phyloP scores from a whole-genome alignment of 768 basidiomycete species.

The Kwoniella dejecticola region DNA sequence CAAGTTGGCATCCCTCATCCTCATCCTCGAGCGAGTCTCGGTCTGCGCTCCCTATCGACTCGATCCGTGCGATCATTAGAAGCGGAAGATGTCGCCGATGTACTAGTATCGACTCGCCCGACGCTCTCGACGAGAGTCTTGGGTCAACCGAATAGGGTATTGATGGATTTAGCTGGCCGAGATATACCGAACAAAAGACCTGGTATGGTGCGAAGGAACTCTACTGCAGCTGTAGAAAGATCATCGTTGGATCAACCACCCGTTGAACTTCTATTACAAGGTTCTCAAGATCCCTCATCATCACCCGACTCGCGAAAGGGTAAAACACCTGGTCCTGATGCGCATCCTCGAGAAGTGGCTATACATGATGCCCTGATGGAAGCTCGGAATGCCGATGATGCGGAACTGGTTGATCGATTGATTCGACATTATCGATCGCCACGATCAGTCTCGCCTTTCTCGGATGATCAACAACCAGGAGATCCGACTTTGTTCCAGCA shows the following conservation, averaged over 20 bases:
- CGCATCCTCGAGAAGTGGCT: slow-evolving; percentile 3
- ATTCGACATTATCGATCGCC: slow-evolving; percentile 44
- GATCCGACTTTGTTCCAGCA: slow-evolving; percentile 21
- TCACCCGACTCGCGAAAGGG: no score
- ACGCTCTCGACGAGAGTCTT: slow-evolving; percentile 15
- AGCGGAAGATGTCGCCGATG: not conserved
- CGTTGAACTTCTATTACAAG: slow-evolving; percentile 1
- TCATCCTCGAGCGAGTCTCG: slow-evolving; percentile 10
- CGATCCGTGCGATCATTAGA: slow-evolving; percentile 13
- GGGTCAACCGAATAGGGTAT: slow-evolving; percentile 35
- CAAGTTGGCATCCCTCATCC: slow-evolving; percentile 35
- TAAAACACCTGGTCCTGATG: not conserved
- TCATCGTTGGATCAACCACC: slow-evolving; percentile 11
- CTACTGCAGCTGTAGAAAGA: slow-evolving; percentile 22
- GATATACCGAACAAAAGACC: slow-evolving; percentile 29
- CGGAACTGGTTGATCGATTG: slow-evolving; percentile 12
- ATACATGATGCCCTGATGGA: slow-evolving; percentile 1
- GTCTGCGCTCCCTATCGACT: slow-evolving; percentile 26
- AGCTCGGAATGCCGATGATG: slow-evolving; percentile 8
- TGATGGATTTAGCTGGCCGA: slow-evolving; percentile 43
- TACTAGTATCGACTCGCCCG: slow-evolving; percentile 7
- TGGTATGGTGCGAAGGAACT: slow-evolving; percentile 27
- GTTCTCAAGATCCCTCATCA: no score
- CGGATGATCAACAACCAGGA: slow-evolving; percentile 10
- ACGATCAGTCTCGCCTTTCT: slow-evolving; percentile 26